A percentile compares a stretch with the other conserved stretches of the same genome.
phyloP scores from a whole-genome alignment of 1,284 basidiomycete species.

The Moesziomyces parantarcticus region DNA sequence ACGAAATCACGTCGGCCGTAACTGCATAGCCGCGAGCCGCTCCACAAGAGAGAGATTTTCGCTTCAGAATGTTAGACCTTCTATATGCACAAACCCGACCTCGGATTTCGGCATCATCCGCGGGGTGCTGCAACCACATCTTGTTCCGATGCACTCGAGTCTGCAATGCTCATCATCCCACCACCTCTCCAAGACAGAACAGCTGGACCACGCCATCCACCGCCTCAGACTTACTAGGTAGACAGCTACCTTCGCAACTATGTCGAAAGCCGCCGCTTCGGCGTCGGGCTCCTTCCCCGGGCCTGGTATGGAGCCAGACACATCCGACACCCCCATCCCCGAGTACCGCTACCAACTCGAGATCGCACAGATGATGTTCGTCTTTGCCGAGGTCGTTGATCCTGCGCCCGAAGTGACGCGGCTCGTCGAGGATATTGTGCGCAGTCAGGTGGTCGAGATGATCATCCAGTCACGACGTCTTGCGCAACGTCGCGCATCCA shows the following conservation, averaged over 20 bases:
- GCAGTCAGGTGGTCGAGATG: slow-evolving; percentile 90
- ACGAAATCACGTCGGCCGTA: background rate
- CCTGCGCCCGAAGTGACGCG: slow-evolving; percentile 87
- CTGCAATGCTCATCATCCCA: too few relatives aligned
- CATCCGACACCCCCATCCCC: slow-evolving; percentile 16
- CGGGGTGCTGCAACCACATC: too few relatives aligned
- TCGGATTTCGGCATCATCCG: too few relatives aligned
- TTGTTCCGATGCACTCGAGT: too few relatives aligned
- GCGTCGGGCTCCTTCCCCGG: slow-evolving; percentile 10
- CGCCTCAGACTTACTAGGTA: background rate
- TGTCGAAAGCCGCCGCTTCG: slow-evolving; percentile 24
- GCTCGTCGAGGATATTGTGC: slow-evolving; percentile 94
- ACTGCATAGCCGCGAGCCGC: slow-evolving; percentile 4
- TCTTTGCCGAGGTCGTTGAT: slow-evolving; percentile 93
- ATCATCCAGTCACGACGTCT: slow-evolving; percentile 88
- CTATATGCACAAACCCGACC: too few relatives aligned
- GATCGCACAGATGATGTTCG: slow-evolving; percentile 94
- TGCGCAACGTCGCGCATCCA: slow-evolving; percentile 82
- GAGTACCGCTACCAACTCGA: slow-evolving; percentile 70
- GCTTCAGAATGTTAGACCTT: too few relatives aligned
- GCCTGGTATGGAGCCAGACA: slow-evolving; percentile 14
- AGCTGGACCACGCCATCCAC: background rate
- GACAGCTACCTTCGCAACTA: background rate
- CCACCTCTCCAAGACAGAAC: background rate
- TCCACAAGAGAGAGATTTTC: background rate